A percentile compares a stretch with the other conserved stretches of the same genome.
Conservation (phyloP, 352 stramenopile species). For the Aphanomyces invadans region DNA sequence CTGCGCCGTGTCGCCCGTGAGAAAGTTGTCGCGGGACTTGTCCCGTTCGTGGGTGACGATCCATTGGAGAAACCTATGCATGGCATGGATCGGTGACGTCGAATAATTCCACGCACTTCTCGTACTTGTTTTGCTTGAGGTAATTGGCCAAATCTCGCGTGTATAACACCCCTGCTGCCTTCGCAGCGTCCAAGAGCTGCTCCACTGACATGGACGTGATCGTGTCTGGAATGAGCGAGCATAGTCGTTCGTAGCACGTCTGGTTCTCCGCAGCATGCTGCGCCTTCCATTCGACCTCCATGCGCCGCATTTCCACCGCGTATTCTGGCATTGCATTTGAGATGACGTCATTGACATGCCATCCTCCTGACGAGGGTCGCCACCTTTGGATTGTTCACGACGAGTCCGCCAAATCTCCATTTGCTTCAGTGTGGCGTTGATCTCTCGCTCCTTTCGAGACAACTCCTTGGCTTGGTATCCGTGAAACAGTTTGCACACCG, state of each 20-base stretch:
- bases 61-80: constrained; percentile 51
- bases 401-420: constrained; percentile 62
- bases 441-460: constrained; percentile 41
- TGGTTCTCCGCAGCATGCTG: constrained; percentile 36
- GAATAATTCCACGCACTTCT: neutral
- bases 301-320: constrained; percentile 39
- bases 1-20: constrained; percentile 47
- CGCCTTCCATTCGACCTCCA: constrained; percentile 41
- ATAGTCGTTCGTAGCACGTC: constrained; percentile 35
- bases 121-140: constrained; percentile 63
- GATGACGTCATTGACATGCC: no score
- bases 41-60: constrained; percentile 65
- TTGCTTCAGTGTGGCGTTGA: constrained; percentile 45
- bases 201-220: constrained; percentile 57
- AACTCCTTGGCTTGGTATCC: constrained; percentile 45
- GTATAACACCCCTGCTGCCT: constrained; percentile 37
- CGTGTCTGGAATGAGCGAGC: constrained; percentile 42
- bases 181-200: constrained; percentile 38
- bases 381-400: constrained; percentile 39
- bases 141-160: constrained; percentile 68
- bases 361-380: no score
- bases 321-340: no score
- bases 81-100: neutral
- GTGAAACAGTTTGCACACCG: constrained; percentile 38
- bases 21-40: constrained; percentile 58